Conservation (phyloP, 2,329 filamentous ascomycete species). For the Exophiala sp. region DNA sequence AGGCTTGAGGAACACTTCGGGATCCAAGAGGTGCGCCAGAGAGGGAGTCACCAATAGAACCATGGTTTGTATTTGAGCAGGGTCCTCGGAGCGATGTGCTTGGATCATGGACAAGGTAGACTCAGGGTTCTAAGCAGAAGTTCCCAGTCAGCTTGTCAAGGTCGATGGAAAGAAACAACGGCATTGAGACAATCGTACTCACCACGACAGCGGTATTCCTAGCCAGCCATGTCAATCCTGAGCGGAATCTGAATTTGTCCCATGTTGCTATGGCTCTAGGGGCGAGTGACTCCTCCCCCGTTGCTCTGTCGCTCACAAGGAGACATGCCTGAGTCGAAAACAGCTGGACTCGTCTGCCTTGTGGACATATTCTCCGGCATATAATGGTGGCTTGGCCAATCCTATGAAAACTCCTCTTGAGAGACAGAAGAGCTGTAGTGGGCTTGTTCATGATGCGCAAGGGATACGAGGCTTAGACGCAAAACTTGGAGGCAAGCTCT, state of each 20-base stretch:
- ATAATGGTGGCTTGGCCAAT: not conserved
- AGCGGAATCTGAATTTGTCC: not conserved
- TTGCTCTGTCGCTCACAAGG: too few relatives aligned
- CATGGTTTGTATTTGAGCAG: conserved; percentile 2
- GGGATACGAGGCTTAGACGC: too few relatives aligned
- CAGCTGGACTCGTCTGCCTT: not conserved
- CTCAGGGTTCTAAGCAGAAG: not conserved
- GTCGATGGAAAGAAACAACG: not conserved
- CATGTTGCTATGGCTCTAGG: not conserved
- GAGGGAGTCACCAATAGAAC: conserved; percentile 19
- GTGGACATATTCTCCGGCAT: too few relatives aligned
- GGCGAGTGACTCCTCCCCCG: not conserved
- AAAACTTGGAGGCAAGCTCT: too few relatives aligned
- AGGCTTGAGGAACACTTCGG: conserved; percentile 3
- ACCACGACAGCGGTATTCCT: conserved; percentile 7
- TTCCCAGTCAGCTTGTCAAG: not conserved
- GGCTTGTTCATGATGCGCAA: not conserved
- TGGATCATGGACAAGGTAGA: not conserved
- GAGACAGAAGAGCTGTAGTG: not conserved
- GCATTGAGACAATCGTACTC: not conserved
- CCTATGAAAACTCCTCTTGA: not conserved
- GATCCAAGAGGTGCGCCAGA: conserved; percentile 12
- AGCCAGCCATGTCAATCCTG: conserved; percentile 11
- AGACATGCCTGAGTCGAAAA: not conserved
- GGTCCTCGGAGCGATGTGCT: not conserved